phyloP scores from a whole-genome alignment of 2,329 filamentous ascomycete genomes.

The Metarhizium rileyi region DNA sequence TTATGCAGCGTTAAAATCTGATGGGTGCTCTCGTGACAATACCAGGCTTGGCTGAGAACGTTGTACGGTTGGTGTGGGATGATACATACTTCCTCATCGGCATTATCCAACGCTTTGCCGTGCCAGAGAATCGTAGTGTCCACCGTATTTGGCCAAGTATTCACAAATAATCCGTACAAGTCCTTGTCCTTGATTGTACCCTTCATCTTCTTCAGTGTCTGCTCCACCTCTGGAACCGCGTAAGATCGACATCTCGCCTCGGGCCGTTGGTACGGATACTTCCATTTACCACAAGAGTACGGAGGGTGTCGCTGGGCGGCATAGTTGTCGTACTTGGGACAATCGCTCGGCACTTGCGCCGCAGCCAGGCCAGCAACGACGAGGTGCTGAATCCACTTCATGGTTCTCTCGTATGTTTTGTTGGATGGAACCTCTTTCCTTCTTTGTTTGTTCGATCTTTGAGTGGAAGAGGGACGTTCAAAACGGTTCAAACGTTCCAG shows the following conservation, averaged over 20 bases:
- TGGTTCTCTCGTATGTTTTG: not conserved
- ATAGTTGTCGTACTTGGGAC: constrained; percentile 26
- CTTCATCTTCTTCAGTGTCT: constrained; percentile 60
- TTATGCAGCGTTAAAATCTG: not conserved
- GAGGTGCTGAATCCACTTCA: constrained; percentile 4
- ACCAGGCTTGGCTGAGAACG: not conserved
- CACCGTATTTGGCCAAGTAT: constrained; percentile 65
- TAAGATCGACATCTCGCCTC: constrained; percentile 70
- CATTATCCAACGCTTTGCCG: constrained; percentile 45
- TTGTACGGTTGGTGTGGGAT: too few species aligned
- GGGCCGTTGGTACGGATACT: constrained; percentile 74
- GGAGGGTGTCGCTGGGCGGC: constrained; percentile 47
- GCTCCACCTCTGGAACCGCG: constrained; percentile 65
- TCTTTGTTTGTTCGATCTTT: too few species aligned
- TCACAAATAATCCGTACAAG: constrained; percentile 60
- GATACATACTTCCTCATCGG: constrained; percentile 46
- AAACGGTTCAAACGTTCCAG: not conserved
- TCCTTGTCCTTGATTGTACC: constrained; percentile 65
- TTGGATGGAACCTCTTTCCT: not conserved
- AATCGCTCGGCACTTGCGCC: constrained; percentile 17
- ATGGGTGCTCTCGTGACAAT: not conserved
- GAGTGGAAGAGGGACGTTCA: not conserved
- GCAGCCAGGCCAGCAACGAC: constrained; percentile 24
- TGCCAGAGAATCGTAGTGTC: constrained; percentile 65
- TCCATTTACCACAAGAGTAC: constrained; percentile 64